These are phyloP conservation scores for Suillus lakei DNA, from an alignment of 768 basidiomycete species.

Conservation along the genomic window DNA sequence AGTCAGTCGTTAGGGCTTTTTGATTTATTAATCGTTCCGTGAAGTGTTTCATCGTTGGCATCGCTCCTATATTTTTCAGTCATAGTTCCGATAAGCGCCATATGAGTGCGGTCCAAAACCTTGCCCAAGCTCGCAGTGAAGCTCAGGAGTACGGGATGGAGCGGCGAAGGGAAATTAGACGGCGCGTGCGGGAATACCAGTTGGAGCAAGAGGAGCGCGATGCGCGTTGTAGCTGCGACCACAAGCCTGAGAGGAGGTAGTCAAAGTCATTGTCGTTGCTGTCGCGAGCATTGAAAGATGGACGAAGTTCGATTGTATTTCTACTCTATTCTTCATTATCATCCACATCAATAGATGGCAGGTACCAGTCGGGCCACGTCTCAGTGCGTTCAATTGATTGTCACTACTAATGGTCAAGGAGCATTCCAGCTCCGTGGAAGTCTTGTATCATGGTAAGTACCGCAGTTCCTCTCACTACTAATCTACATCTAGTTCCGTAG, in stretches of 20 bases:
- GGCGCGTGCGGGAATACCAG: constrained; percentile 45
- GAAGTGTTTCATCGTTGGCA: constrained; percentile 49
- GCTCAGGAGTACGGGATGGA: constrained; percentile 59
- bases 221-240: neutral
- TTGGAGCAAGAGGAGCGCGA: constrained; percentile 4
- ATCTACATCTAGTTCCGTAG: neutral
- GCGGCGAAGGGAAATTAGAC: constrained; percentile 54
- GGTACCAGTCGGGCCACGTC: neutral
- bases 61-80: constrained; percentile 48
- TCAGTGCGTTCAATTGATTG: neutral
- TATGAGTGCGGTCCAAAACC: constrained; percentile 55
- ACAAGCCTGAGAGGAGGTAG: neutral
- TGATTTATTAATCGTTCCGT: neutral
- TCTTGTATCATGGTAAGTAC: neutral
- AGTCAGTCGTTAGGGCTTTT: neutral
- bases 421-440: neutral
- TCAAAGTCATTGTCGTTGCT: neutral
- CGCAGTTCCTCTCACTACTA: neutral
- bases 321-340: neutral
- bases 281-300: neutral
- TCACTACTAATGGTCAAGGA: neutral
- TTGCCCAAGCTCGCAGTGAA: constrained; percentile 62
- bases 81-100: constrained; percentile 48
- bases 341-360: neutral
- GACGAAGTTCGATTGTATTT: neutral